Evolutionary conservation across 495 filamentous ascomycete genomes (phyloP).

Genomic region (Penicillium tannophilum): DNA sequence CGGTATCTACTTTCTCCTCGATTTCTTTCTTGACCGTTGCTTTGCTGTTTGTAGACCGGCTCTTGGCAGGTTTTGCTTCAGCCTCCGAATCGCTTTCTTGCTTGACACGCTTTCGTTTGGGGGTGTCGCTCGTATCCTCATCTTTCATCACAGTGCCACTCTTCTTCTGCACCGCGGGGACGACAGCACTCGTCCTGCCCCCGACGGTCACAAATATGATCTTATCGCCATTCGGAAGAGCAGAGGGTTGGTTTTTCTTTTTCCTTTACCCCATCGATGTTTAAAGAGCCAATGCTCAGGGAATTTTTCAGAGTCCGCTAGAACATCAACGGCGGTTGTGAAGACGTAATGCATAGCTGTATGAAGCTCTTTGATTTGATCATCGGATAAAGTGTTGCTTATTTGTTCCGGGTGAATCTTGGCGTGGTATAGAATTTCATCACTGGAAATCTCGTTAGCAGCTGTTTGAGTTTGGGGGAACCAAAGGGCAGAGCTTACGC

Average conservation of each 20-base stretch:
- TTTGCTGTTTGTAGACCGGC: slow-evolving; percentile 22
- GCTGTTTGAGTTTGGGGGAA: neutral
- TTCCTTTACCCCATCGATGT: slow-evolving; percentile 87
- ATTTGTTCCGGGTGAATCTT: slow-evolving; percentile 90
- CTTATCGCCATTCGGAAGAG: slow-evolving; percentile 79
- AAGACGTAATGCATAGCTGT: slow-evolving; percentile 78
- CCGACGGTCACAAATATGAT: slow-evolving; percentile 84
- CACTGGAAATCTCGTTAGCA: slow-evolving; percentile 45
- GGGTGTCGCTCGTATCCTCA: slow-evolving; percentile 27
- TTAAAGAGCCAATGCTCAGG: slow-evolving; percentile 92
- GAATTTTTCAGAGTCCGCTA: slow-evolving; percentile 81
- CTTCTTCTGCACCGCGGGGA: slow-evolving; percentile 85
- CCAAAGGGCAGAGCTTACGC: slow-evolving; percentile 52
- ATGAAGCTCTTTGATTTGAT: slow-evolving; percentile 71
- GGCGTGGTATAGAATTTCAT: slow-evolving; percentile 88
- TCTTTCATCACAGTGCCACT: slow-evolving; percentile 52
- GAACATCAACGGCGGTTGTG: slow-evolving; percentile 70
- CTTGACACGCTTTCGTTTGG: slow-evolving; percentile 44
- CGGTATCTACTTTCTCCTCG: slow-evolving; percentile 26
- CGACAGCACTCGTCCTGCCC: slow-evolving; percentile 84
- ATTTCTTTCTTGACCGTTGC: slow-evolving; percentile 30
- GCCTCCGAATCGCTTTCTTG: slow-evolving; percentile 32
- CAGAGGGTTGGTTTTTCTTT: slow-evolving; percentile 67
- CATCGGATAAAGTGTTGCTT: slow-evolving; percentile 75
- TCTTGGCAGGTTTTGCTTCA: slow-evolving; percentile 19